Base-by-base conservation (phyloP, 2,329 filamentous ascomycete species). In the Aspergillus eucalypticola region DNA sequence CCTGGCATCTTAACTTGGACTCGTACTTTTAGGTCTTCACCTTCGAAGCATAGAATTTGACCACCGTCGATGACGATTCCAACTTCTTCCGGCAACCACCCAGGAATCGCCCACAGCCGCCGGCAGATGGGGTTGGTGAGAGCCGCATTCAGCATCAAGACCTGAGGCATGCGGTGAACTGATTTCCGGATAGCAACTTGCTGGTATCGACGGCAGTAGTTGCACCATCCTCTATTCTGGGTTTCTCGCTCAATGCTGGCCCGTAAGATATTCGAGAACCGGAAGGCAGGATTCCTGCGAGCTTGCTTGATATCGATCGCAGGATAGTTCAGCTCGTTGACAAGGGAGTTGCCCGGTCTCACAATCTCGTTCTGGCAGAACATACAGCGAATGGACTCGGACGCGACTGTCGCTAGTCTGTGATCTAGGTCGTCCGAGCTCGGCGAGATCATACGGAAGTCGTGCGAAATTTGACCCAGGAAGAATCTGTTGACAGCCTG, bases 1-100 rank as follows among this genome's bases (percentile, higher is more conserved):
- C 90, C 88, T 60, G 93, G 90, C 6, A 89, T 88, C 21, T 90
- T 90, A 32, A 90, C 86, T 70, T 94, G 89, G 21, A 96, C 78
- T 67, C 95, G 91, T 51, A 90, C 78, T 71, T 89, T 89, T 65
- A 99, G 77, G 69, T 98, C 93, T 56, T 96, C 89, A 2, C 95
- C 94, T 75, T 99, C 93, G 65, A 92, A 98, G 75, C 93, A 97
- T 76, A 91, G 93, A 71, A 98, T 91, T 71, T 96, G 91, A n/a
- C 91, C 92, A 69, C 91, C 87, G 61, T 96, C 91, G 59, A 96
- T 86, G 59, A 96, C 91, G 70, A 99, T 86, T 39, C 95, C 95
- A 69, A 99, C 93, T 73, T 98, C 92, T 71, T 95, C 90, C 0
- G 95, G 95, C 11, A 99, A 81, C 89, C 94, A 99, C 15, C 91